Conservation (phyloP, 257 asterid species). For the Scutellaria barbata region DNA sequence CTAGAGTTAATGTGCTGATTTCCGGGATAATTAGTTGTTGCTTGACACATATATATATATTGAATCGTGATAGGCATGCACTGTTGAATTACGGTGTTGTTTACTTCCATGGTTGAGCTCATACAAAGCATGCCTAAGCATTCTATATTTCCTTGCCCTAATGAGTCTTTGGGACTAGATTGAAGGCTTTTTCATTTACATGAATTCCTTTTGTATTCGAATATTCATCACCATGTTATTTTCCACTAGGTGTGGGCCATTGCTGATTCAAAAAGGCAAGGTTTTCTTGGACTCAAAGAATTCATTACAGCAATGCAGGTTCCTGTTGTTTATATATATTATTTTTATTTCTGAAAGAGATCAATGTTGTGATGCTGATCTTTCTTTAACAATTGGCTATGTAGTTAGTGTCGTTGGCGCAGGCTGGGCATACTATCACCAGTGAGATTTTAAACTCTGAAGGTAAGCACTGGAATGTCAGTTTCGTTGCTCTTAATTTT, state of each 20-base stretch:
- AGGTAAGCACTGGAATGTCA: constrained; percentile 48
- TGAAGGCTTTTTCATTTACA: constrained; percentile 11
- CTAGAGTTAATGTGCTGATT: constrained; percentile 22
- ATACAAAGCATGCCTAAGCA: not conserved
- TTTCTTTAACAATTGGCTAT: constrained; percentile 26
- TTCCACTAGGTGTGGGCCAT: constrained; percentile 85
- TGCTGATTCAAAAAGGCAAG: constrained; percentile 94
- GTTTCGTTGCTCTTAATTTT: not conserved
- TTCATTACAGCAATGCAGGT: constrained; percentile 93
- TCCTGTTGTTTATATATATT: constrained; percentile 23
- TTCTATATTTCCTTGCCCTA: not conserved
- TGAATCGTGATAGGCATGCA: not conserved
- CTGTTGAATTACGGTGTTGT: not conserved
- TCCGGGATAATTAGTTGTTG: constrained; percentile 1
- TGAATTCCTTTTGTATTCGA: not conserved
- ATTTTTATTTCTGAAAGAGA: constrained; percentile 21
- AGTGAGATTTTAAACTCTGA: constrained; percentile 59
- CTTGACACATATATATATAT: not conserved
- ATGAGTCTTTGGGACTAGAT: constrained; percentile 17
- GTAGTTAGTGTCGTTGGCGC: constrained; percentile 85
- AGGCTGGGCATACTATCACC: constrained; percentile 73
- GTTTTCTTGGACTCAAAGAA: constrained; percentile 90
- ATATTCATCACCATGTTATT: constrained; percentile 23
- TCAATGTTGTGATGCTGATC: constrained; percentile 36
- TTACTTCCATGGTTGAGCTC: not conserved